phyloP scores from a whole-genome alignment of 177 flowering plant genomes.

The Tripterygium wilfordii region DNA sequence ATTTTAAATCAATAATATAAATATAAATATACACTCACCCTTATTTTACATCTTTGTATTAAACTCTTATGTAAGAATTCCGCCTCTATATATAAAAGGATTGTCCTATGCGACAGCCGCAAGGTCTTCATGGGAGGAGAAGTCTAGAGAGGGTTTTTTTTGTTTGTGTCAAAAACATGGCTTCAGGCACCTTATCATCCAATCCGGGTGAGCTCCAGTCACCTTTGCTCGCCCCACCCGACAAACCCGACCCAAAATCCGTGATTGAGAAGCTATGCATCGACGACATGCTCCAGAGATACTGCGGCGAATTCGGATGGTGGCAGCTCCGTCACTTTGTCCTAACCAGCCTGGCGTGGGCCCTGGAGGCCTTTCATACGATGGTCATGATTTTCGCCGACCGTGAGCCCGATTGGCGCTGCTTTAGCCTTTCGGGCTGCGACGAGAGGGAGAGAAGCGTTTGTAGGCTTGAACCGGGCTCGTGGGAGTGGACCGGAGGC shows the following conservation, averaged over 20 bases:
- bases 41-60: no score
- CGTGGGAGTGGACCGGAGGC: conserved; percentile 87
- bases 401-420: conserved; percentile 65
- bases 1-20: no score
- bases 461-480: conserved; percentile 50
- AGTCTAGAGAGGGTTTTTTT: no score
- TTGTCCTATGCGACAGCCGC: no score
- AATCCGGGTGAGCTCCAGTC: conserved; percentile 23
- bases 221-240: conserved; percentile 19
- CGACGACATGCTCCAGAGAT: conserved; percentile 65
- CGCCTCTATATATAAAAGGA: no score
- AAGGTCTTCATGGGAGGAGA: no score
- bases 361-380: conserved; percentile 83
- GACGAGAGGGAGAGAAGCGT: conserved; percentile 9
- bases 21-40: no score
- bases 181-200: background rate
- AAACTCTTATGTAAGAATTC: no score
- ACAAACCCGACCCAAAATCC: background rate
- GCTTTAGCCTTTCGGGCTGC: conserved; percentile 33
- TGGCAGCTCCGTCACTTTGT: conserved; percentile 86
- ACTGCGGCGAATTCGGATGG: conserved; percentile 81
- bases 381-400: conserved; percentile 99
- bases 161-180: conserved; percentile 6
- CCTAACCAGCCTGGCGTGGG: conserved; percentile 79
- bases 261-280: conserved; percentile 38